Evolutionary conservation across 2,329 filamentous ascomycete species (phyloP), one percentile per base, ranked within the genome.

Genomic region (Metarhizium guizhouense): DNA sequence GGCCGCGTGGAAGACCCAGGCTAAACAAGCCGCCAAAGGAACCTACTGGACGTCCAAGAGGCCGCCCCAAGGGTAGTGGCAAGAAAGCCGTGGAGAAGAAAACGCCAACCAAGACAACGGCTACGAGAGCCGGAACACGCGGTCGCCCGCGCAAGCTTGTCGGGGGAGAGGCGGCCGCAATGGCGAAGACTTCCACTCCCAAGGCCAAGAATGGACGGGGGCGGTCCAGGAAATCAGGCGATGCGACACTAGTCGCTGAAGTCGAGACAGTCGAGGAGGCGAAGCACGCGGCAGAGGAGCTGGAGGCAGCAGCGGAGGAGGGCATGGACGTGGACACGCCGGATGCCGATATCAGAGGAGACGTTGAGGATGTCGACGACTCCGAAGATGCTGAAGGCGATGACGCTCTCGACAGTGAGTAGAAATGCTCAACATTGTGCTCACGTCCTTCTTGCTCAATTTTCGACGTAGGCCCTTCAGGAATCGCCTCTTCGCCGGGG

Each of bases 1-100:
- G 73, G n/a, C 74, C 74, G 45, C 75, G 76, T 18, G 76, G 76
- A 49, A 73, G 75, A 42, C 75, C 75, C 38, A 72, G 67, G 53
- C 70, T 71, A 47, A 65, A 64, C 6, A 68, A 45, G 13, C 45
- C 62, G 18, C 49, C 65, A 52, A 70, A 73, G 40, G 67, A 64
- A 3, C 70, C 74, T 29, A 71, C 69, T 1, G 76, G 76, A 36
- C 70, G 73, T n/a, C 74, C 74, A 45, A 74, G 76, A n/a, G 76
- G 76, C 32, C 73, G 76, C 10, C 76, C 76, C 43, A 72, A 71
- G 56, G 76, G 76, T 61, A 70, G 65, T 57, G 68, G 63, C 57
- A 67, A 67, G 57, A 70, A 69, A 59, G 57, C 57, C 50, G 55
- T 45, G 32, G 45, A 54, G 58, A 57, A 54, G 51, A 54, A 52